Conservation (phyloP, 805 yeast genomes). For the Nakazawaea laoshanensis region DNA sequence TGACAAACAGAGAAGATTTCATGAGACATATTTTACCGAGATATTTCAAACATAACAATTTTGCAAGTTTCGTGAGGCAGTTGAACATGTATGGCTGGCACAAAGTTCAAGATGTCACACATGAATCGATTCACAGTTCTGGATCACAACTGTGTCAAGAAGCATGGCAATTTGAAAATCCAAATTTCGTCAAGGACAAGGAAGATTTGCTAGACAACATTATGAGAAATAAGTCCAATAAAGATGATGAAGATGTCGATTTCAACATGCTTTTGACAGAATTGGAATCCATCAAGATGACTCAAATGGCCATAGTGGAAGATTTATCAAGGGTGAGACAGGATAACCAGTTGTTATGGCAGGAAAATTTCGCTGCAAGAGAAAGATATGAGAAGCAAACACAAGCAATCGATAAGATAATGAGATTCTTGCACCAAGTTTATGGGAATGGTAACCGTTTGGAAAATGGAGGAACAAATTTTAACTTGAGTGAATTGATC, state of each 20-base stretch:
- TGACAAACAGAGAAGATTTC: conserved; percentile 74
- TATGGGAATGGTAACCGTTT: conserved; percentile 58
- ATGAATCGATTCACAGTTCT: conserved; percentile 52
- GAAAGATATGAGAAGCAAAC: conserved; percentile 83
- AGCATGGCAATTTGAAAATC: conserved; percentile 82
- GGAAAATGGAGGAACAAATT: conserved; percentile 18
- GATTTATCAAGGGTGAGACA: conserved; percentile 76
- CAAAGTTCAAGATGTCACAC: conserved; percentile 85
- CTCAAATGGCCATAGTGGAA: conserved; percentile 75
- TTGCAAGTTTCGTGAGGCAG: conserved; percentile 93
- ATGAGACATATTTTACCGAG: conserved; percentile 80
- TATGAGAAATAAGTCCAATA: conserved; percentile 57
- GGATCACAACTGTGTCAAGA: conserved; percentile 47
- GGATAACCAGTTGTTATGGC: conserved; percentile 89
- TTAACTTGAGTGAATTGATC: conserved; percentile 8
- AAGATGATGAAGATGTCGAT: conserved; percentile 36
- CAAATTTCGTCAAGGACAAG: conserved; percentile 64
- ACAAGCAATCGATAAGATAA: conserved; percentile 78
- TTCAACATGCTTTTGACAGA: conserved; percentile 54
- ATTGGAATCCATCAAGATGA: conserved; percentile 64
- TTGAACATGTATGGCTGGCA: conserved; percentile 99
- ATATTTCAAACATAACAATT: conserved; percentile 91
- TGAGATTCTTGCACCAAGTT: conserved; percentile 79
- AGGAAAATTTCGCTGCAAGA: conserved; percentile 73
- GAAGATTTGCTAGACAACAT: conserved; percentile 84